Percentiles rank a stretch among this genome's conserved stretches.
These are phyloP conservation scores for Populus nigra DNA, from an alignment of 345 rosid species.

Conservation along the genomic window DNA sequence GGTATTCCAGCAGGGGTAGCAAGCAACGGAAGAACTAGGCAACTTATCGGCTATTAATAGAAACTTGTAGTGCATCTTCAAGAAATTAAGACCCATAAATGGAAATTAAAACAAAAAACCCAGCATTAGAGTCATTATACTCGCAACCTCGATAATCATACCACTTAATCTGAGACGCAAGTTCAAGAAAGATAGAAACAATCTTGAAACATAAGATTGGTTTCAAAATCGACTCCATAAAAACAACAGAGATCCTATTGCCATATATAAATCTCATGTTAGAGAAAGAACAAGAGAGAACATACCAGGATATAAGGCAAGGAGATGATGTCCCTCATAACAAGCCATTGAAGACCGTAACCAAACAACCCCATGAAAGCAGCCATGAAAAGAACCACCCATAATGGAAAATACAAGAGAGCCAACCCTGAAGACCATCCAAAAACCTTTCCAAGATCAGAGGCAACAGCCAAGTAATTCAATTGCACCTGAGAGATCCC, in stretches of 20 bases:
- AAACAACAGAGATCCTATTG: background rate
- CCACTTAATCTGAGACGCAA: background rate
- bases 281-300: background rate
- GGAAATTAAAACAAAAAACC: background rate
- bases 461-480: slow-evolving; percentile 87
- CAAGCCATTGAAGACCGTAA: slow-evolving; percentile 87
- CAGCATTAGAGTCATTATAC: background rate
- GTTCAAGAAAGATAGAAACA: background rate
- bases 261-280: background rate
- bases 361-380: slow-evolving; percentile 83
- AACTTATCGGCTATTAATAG: background rate
- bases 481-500: slow-evolving; percentile 88
- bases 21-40: background rate
- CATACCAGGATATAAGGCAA: slow-evolving; percentile 80
- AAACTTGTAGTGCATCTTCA: background rate
- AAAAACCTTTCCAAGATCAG: slow-evolving; percentile 86
- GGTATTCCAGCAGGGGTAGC: background rate
- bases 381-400: slow-evolving; percentile 71
- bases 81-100: background rate
- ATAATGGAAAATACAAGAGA: slow-evolving; percentile 65
- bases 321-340: slow-evolving; percentile 51
- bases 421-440: slow-evolving; percentile 98
- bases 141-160: background rate
- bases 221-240: background rate
- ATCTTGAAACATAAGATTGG: background rate